Evolutionary conservation across 2,329 filamentous ascomycete species (phyloP).

Genomic region (Monosporascus sp.): DNA sequence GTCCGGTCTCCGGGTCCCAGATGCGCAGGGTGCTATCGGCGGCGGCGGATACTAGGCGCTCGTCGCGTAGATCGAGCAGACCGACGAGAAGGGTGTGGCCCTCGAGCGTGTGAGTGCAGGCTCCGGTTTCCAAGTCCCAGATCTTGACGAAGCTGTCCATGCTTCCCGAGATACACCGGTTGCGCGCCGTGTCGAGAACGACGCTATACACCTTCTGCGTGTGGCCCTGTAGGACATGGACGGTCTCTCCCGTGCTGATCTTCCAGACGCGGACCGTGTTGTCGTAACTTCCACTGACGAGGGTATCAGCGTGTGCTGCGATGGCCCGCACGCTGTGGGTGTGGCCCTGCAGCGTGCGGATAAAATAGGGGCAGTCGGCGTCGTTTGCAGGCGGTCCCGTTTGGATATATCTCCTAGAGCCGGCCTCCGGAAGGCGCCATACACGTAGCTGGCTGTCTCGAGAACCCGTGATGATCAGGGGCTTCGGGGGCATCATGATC

Average conservation of each 20-base stretch:
- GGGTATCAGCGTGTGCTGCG: constrained; percentile 85
- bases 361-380: constrained; percentile 88
- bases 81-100: constrained; percentile 91
- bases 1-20: constrained; percentile 91
- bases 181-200: constrained; percentile 84
- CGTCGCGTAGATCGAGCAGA: constrained; percentile 80
- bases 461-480: constrained; percentile 94
- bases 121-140: constrained; percentile 86
- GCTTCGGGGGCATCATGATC: constrained; percentile 89
- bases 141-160: constrained; percentile 99
- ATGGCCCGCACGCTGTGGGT: constrained; percentile 93
- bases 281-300: constrained; percentile 98
- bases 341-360: constrained; percentile 81
- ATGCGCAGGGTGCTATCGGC: constrained; percentile 93
- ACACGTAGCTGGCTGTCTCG: constrained; percentile 90
- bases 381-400: constrained; percentile 68
- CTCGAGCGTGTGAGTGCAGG: constrained; percentile 82
- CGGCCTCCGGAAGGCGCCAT: constrained; percentile 83
- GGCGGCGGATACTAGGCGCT: constrained; percentile 88
- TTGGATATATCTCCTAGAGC: constrained; percentile 73
- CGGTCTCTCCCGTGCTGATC: constrained; percentile 86
- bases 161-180: constrained; percentile 93
- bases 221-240: constrained; percentile 82
- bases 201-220: constrained; percentile 95
- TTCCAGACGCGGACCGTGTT: constrained; percentile 94